Percentiles rank a stretch among this genome's conserved stretches.
These are phyloP conservation scores for Artemisia argyi DNA, from an alignment of 129 eudicot species.

Conservation along the genomic window DNA sequence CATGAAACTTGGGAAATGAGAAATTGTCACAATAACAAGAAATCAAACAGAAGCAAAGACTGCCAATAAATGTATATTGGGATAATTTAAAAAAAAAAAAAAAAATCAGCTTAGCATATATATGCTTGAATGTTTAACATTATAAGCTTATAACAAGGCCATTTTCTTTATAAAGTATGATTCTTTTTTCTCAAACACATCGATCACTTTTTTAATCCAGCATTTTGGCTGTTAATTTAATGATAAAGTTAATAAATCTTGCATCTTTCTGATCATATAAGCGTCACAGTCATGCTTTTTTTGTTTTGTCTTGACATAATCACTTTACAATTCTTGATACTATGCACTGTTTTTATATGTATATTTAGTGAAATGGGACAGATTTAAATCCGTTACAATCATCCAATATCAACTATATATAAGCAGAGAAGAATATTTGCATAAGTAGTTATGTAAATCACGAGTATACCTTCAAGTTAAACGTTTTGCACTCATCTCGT, in stretches of 20 bases:
- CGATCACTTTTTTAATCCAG: not conserved
- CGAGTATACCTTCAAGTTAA: constrained; percentile 60
- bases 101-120: constrained; percentile 19
- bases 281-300: constrained; percentile 12
- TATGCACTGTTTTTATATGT: not conserved
- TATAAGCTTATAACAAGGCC: not conserved
- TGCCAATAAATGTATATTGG: not conserved
- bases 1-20: too few relatives aligned
- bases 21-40: too few relatives aligned
- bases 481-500: constrained; percentile 56
- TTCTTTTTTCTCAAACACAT: not conserved
- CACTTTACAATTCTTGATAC: constrained; percentile 12
- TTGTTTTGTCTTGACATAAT: constrained; percentile 15
- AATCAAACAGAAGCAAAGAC: too few relatives aligned
- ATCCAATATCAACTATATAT: not conserved
- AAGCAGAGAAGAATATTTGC: constrained; percentile 1
- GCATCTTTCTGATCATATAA: not conserved
- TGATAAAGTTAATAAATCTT: constrained; percentile 20
- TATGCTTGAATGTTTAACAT: not conserved
- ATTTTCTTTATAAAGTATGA: constrained; percentile 6
- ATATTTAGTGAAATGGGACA: not conserved
- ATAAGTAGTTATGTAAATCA: not conserved
- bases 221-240: constrained; percentile 4
- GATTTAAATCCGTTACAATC: too few relatives aligned
- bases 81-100: not conserved